Conservation (phyloP, 1,284 basidiomycete genomes). For the Somion occarium region DNA sequence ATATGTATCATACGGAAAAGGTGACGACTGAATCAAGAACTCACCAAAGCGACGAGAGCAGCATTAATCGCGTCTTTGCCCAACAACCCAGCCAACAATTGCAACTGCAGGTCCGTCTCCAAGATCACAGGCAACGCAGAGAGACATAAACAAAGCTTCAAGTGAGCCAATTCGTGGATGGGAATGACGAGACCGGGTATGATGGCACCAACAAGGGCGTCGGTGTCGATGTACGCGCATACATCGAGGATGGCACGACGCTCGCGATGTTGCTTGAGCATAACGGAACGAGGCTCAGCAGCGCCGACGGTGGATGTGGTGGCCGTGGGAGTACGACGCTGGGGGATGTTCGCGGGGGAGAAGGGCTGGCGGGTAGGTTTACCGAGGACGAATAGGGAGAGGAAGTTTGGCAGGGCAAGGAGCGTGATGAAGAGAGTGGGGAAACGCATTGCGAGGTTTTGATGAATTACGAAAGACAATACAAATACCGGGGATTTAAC, state of each 20-base stretch:
- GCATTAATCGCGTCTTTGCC: constrained; percentile 16
- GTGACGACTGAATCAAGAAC: constrained; percentile 7
- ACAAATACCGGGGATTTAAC: too few species aligned
- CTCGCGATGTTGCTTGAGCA: constrained; percentile 13
- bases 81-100: constrained; percentile 14
- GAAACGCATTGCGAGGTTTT: too few species aligned
- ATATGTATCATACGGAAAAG: not conserved
- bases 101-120: constrained; percentile 14
- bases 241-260: constrained; percentile 19
- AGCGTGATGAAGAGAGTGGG: not conserved
- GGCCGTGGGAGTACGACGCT: not conserved
- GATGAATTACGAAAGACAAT: too few species aligned
- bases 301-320: not conserved
- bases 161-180: constrained; percentile 10
- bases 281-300: not conserved
- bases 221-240: constrained; percentile 21
- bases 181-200: constrained; percentile 11
- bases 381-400: not conserved
- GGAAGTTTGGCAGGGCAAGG: not conserved
- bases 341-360: not conserved
- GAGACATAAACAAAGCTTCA: constrained; percentile 24
- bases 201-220: constrained; percentile 7
- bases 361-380: not conserved
- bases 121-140: constrained; percentile 21
- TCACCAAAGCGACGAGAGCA: constrained; percentile 17